Percentiles rank a stretch among this genome's conserved stretches.
These are phyloP conservation scores for Schizopora paradoxa DNA, from an alignment of 1,284 basidiomycete species.

Conservation along the genomic window DNA sequence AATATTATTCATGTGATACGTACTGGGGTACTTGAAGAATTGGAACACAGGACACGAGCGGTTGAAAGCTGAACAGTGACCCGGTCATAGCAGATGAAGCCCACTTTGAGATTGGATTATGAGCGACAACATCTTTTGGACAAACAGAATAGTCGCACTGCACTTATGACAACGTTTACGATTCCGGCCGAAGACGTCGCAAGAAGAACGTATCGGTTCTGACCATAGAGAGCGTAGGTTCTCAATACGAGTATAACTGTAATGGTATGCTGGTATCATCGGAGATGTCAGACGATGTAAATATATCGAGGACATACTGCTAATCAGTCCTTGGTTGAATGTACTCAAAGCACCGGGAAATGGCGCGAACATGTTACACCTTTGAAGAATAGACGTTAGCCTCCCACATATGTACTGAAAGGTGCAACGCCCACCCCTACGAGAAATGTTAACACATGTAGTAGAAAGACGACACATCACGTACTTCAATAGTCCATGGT, in stretches of 20 bases:
- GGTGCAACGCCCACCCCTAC: neutral
- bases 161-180: conserved; percentile 8
- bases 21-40: conserved; percentile 11
- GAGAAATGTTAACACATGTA: neutral
- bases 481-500: conserved; percentile 12
- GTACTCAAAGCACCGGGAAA: conserved; percentile 14
- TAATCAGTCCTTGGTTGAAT: conserved; percentile 12
- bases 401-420: neutral
- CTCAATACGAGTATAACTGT: conserved; percentile 15
- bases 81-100: conserved; percentile 11
- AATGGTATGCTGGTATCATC: neutral
- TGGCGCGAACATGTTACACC: conserved; percentile 14
- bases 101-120: conserved; percentile 10
- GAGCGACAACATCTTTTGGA: neutral
- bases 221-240: conserved; percentile 15
- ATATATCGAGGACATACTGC: conserved; percentile 9
- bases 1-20: neutral
- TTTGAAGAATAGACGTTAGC: neutral
- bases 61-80: conserved; percentile 12
- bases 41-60: conserved; percentile 11
- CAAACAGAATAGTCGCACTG: conserved; percentile 4
- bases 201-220: conserved; percentile 9
- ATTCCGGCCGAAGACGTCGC: conserved; percentile 8
- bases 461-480: neutral
- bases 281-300: too few species aligned